phyloP scores from a whole-genome alignment of 805 yeast species.

The Phaffomyces antillensis region DNA sequence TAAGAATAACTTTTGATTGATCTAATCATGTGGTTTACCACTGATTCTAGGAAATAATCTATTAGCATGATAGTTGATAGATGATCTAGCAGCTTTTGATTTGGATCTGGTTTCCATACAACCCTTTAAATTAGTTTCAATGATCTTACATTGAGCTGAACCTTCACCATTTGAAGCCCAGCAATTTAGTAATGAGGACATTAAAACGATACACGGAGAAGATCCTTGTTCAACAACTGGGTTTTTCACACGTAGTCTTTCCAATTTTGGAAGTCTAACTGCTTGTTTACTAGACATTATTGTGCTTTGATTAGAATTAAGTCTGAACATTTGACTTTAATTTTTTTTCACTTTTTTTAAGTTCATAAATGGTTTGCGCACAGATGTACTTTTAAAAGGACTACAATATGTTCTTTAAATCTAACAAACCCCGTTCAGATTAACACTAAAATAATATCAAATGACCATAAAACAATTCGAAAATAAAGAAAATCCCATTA shows the following conservation, averaged over 20 bases:
- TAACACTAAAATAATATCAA: too few relatives aligned
- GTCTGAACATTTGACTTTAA: neutral
- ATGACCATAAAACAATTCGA: too few relatives aligned
- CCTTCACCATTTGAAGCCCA: constrained; percentile 97
- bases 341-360: neutral
- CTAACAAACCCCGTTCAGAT: too few relatives aligned
- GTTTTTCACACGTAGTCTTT: constrained; percentile 62
- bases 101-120: constrained; percentile 51
- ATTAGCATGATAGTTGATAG: constrained; percentile 47
- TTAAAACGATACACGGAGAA: constrained; percentile 69
- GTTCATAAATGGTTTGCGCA: too few relatives aligned
- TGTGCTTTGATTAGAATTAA: neutral
- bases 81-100: constrained; percentile 27
- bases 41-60: constrained; percentile 41
- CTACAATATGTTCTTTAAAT: too few relatives aligned
- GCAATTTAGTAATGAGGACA: constrained; percentile 83
- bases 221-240: constrained; percentile 51
- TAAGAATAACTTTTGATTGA: neutral
- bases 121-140: constrained; percentile 62
- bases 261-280: constrained; percentile 63
- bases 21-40: constrained; percentile 39
- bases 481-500: too few relatives aligned
- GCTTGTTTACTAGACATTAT: constrained; percentile 31
- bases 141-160: constrained; percentile 50
- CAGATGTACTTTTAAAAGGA: too few relatives aligned